A percentile compares a stretch with the other conserved stretches of the same genome.
These are phyloP conservation scores for Phaeotremella skinneri DNA, from an alignment of 768 basidiomycete genomes.

Conservation along the genomic window DNA sequence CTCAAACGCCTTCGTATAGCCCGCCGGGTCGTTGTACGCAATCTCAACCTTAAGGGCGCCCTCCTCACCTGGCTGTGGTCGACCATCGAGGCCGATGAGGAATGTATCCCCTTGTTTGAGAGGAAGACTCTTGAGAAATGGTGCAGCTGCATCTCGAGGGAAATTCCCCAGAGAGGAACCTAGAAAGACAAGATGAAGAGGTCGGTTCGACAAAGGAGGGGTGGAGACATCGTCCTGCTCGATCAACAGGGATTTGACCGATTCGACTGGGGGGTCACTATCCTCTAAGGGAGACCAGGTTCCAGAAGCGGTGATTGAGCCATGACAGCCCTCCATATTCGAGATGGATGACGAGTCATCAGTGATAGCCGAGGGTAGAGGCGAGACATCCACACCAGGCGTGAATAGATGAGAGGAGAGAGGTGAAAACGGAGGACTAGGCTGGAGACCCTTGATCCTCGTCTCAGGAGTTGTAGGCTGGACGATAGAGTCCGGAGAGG, in stretches of 20 bases:
- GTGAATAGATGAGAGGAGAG: slow-evolving; percentile 19
- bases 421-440: slow-evolving; percentile 14
- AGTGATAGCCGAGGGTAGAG: slow-evolving; percentile 16
- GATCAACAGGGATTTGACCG: background rate
- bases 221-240: background rate
- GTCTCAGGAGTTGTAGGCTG: slow-evolving; percentile 2
- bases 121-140: slow-evolving; percentile 76
- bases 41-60: slow-evolving; percentile 66
- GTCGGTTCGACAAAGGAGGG: slow-evolving; percentile 43
- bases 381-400: slow-evolving; percentile 9
- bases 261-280: background rate
- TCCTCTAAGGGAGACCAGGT: slow-evolving; percentile 18
- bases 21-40: slow-evolving; percentile 81
- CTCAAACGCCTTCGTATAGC: slow-evolving; percentile 71
- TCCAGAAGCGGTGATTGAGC: slow-evolving; percentile 3
- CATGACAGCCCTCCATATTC: background rate
- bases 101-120: slow-evolving; percentile 74
- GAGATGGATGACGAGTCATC: slow-evolving; percentile 7
- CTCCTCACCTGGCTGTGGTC: slow-evolving; percentile 55
- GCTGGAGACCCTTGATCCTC: background rate
- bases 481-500: background rate
- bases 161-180: slow-evolving; percentile 95
- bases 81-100: slow-evolving; percentile 85
- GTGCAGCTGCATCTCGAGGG: slow-evolving; percentile 62
- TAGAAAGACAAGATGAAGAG: slow-evolving; percentile 82